Evolutionary conservation across 2,329 filamentous ascomycete genomes (phyloP), one percentile per base, ranked within the genome.

Genomic region (Myriosclerotinia duriaeana): DNA sequence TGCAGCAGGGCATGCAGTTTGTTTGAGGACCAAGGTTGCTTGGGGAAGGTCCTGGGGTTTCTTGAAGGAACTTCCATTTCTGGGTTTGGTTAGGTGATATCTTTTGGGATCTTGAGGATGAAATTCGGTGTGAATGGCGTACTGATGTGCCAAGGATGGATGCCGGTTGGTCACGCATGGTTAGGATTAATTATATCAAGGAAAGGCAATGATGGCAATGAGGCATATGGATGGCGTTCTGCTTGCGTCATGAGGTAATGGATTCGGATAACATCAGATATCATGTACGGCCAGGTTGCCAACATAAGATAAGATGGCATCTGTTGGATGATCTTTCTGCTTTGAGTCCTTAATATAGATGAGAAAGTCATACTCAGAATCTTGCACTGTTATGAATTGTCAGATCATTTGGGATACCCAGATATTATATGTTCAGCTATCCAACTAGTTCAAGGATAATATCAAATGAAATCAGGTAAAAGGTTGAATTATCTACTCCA

Each of bases 1-100:
- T n/a, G 22, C 53, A 63, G 26, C 60, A 50, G 15, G 63, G 63
- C 0, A 59, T 6, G 34, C 63, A 65, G 36, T 65, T 65, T 40
- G 63, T 65, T 59, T 65, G 34, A 65, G 53, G 11, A n/a, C 2
- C 34, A 2, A 36, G 7, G 36, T 17, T 8, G 14, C 26, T 46
- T 15, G 14, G 15, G 17, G n/a, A 30, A 38, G 26, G 15, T 26
- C 6, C 15, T 15, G 38, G 5, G 3, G 20, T 50, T 36, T 12
- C 5, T 5, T 30, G 5, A 8, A 20, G 6, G n/a, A 8, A 20
- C 3, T 6, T 12, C 12, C 36, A 5, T 0, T 14, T 12, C 3
- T 22, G 1, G 1, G 20, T 26, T 22, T 5, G 6, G 8, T 56
- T 36, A 26, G 61, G 15, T 22, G 30, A 20, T 7, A 0, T 60